Evolutionary conservation across 1,139 yeast genomes (phyloP).

Genomic region (Pneumocystis jirovecii): DNA sequence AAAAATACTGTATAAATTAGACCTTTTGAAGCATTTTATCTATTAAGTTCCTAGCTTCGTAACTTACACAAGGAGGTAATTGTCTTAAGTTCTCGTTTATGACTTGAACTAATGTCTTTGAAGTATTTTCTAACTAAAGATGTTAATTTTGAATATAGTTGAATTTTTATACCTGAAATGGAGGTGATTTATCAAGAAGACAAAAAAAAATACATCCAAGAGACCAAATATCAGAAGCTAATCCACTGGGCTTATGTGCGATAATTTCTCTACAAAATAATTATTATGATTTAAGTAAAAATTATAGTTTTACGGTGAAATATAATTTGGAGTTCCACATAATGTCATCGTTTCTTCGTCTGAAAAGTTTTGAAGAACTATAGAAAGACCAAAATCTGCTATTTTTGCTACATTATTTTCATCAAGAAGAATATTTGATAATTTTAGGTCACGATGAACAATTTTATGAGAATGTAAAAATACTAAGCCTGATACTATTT

Average conservation of each 20-base stretch:
- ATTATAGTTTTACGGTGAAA: not conserved
- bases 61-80: slow-evolving; percentile 5
- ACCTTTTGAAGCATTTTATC: slow-evolving; percentile 8
- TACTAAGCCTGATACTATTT: slow-evolving; percentile 51
- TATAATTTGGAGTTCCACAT: slow-evolving; percentile 7
- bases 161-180: not conserved
- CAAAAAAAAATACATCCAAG: slow-evolving; percentile 1
- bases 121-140: slow-evolving; percentile 3
- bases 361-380: not conserved
- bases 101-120: slow-evolving; percentile 8
- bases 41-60: slow-evolving; percentile 7
- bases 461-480: slow-evolving; percentile 54
- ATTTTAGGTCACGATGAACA: slow-evolving; percentile 76
- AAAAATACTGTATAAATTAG: not conserved
- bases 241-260: not conserved
- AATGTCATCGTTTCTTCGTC: slow-evolving; percentile 1
- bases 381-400: slow-evolving; percentile 12
- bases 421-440: slow-evolving; percentile 37
- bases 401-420: slow-evolving; percentile 3
- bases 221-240: slow-evolving; percentile 1
- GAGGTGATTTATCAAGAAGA: not conserved
- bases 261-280: not conserved
- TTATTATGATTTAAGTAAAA: not conserved
- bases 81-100: slow-evolving; percentile 8
- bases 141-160: not conserved